Conservation (phyloP, 1,284 basidiomycete genomes). For the Trichosporon sp. region DNA sequence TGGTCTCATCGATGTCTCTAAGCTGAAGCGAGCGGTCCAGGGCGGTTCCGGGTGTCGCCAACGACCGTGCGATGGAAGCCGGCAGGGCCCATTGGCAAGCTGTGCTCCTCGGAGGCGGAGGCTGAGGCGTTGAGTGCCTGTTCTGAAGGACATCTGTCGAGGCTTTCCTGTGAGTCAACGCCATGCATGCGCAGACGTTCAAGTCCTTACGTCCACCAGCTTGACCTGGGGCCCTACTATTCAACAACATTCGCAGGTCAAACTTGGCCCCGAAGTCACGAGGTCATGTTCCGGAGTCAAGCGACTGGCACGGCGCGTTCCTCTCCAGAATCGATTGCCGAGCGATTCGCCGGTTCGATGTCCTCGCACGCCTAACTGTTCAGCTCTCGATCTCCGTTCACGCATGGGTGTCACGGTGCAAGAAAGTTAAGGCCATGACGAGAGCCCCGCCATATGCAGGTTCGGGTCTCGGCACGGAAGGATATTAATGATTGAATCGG, state of each 20-base stretch:
- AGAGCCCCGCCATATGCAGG: background rate
- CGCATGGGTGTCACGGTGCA: background rate
- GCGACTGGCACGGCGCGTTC: background rate
- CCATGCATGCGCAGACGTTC: too few species aligned
- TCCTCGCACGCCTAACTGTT: background rate
- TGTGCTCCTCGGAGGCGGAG: too few species aligned
- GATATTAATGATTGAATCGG: background rate
- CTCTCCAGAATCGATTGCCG: background rate
- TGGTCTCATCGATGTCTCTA: too few species aligned
- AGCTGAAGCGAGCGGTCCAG: too few species aligned
- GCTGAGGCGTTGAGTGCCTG: too few species aligned
- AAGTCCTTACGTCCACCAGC: too few species aligned
- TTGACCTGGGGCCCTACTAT: background rate
- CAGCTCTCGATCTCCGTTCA: background rate
- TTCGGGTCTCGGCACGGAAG: background rate
- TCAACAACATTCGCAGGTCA: background rate
- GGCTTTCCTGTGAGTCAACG: too few species aligned
- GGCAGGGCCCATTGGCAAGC: too few species aligned
- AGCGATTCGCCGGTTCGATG: background rate
- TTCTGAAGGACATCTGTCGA: too few species aligned
- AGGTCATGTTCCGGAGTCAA: background rate
- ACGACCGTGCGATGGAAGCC: too few species aligned
- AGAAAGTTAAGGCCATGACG: slow-evolving; percentile 2
- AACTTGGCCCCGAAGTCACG: background rate
- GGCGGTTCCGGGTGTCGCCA: too few species aligned